Conservation (phyloP, 108 stramenopile genomes). For the Poteriospumella lacustris region DNA sequence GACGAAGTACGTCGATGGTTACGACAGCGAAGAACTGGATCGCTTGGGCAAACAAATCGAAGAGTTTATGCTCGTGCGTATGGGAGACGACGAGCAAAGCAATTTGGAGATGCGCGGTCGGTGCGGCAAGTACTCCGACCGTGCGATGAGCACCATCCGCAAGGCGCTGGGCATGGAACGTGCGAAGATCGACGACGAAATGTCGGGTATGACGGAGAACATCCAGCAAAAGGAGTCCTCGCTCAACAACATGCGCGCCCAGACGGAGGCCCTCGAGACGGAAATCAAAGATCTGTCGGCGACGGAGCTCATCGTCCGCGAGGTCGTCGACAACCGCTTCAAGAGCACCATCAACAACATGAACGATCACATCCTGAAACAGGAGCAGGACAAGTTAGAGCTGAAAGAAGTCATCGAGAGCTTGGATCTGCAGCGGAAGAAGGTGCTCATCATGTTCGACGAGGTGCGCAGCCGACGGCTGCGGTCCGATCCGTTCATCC, state of each 20-base stretch:
- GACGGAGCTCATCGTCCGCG: not conserved
- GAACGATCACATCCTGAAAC: not conserved
- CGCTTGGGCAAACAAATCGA: not conserved
- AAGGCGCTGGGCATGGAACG: not conserved
- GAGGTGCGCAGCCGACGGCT: not conserved
- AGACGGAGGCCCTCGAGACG: not conserved
- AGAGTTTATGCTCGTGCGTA: not conserved
- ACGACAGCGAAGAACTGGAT: not conserved
- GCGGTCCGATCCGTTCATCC: not conserved
- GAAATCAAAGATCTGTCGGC: not conserved
- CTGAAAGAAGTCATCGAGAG: not conserved
- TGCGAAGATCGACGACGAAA: not conserved
- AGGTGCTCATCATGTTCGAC: not conserved
- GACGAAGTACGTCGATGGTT: not conserved
- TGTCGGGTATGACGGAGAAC: not conserved
- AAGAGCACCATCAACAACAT: not conserved
- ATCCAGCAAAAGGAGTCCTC: not conserved
- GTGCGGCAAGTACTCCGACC: not conserved
- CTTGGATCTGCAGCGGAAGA: not conserved
- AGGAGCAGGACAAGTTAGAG: not conserved
- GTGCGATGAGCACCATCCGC: not conserved
- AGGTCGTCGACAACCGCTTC: not conserved
- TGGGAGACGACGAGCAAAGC: not conserved
- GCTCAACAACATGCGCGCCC: not conserved
- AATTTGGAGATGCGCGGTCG: too few relatives aligned